Percentiles rank a stretch among this genome's conserved stretches.
Conservation (phyloP, 352 stramenopile genomes). For the Pythium phragmitis region DNA sequence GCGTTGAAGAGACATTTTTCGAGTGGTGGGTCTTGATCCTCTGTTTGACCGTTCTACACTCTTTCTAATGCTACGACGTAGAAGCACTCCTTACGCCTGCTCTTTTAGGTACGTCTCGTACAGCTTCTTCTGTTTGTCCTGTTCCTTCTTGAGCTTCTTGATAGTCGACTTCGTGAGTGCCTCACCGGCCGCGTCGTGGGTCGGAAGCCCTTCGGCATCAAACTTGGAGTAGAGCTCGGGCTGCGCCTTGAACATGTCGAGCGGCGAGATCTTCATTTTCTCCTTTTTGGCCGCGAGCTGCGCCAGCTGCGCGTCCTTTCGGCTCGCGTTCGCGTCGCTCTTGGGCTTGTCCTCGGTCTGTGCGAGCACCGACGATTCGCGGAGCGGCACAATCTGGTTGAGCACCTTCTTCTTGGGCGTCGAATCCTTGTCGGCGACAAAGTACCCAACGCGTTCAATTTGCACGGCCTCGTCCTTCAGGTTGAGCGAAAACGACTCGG, state of each 20-base stretch:
- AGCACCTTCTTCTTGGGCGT: conserved; percentile 91
- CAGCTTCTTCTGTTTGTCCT: conserved; percentile 88
- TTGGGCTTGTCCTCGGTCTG: conserved; percentile 55
- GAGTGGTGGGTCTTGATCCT: background rate
- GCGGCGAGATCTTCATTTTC: conserved; percentile 88
- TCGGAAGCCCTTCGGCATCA: conserved; percentile 70
- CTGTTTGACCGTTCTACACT: conserved; percentile 1
- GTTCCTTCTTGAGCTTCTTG: conserved; percentile 90
- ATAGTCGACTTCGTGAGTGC: conserved; percentile 76
- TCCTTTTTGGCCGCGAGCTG: conserved; percentile 92
- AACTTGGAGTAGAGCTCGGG: conserved; percentile 70
- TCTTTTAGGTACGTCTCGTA: conserved; percentile 62
- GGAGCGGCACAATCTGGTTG: conserved; percentile 96
- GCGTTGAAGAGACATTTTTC: too few species aligned
- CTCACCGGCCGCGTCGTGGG: conserved; percentile 57
- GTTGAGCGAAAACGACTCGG: conserved; percentile 55
- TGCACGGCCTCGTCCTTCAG: conserved; percentile 85
- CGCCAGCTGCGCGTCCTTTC: conserved; percentile 80
- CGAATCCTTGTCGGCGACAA: conserved; percentile 96
- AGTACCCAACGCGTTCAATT: conserved; percentile 98
- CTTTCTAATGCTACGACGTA: background rate
- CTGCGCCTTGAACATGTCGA: conserved; percentile 81
- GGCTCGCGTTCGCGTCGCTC: conserved; percentile 47
- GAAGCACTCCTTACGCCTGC: conserved; percentile 17
- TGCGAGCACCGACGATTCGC: conserved; percentile 62